These are phyloP conservation scores for Tephrocybe rancida DNA, from an alignment of 768 basidiomycete species.

Conservation along the genomic window DNA sequence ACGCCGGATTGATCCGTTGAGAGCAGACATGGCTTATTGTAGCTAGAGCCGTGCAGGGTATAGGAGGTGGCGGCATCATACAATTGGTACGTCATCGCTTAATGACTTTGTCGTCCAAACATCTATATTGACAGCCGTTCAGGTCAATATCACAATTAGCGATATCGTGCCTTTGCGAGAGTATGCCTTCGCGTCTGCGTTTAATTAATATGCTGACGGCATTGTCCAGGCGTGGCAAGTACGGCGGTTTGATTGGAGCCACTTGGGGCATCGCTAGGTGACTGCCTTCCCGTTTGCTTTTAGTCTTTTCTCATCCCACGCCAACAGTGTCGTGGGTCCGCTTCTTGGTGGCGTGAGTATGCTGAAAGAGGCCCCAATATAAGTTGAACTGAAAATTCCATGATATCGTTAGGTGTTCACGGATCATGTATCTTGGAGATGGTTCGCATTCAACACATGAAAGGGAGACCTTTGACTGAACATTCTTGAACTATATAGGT, in stretches of 20 bases:
- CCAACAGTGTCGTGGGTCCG: constrained; percentile 72
- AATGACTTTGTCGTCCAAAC: not conserved
- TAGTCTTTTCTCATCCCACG: constrained; percentile 2
- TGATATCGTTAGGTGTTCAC: constrained; percentile 54
- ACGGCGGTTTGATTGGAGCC: constrained; percentile 72
- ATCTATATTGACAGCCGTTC: constrained; percentile 2
- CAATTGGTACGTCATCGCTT: constrained; percentile 52
- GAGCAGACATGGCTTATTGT: constrained; percentile 68
- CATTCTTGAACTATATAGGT: constrained; percentile 39
- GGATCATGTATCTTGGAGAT: constrained; percentile 79
- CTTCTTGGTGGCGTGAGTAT: constrained; percentile 76
- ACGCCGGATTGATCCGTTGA: not conserved
- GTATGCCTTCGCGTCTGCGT: constrained; percentile 42
- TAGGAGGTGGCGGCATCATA: constrained; percentile 81
- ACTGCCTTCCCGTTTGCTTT: not conserved
- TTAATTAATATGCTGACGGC: constrained; percentile 5
- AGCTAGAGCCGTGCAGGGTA: constrained; percentile 78
- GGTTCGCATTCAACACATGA: constrained; percentile 39
- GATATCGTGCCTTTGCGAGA: constrained; percentile 84
- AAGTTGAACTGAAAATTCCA: constrained; percentile 3
- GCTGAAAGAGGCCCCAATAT: not conserved
- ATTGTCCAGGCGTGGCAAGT: constrained; percentile 68
- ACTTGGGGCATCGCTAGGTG: constrained; percentile 75
- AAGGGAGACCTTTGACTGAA: not conserved
- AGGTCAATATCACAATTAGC: constrained; percentile 74